These are phyloP conservation scores for Paramecium octaurelia DNA, from an alignment of 73 alveolate genomes.

Conservation along the genomic window DNA sequence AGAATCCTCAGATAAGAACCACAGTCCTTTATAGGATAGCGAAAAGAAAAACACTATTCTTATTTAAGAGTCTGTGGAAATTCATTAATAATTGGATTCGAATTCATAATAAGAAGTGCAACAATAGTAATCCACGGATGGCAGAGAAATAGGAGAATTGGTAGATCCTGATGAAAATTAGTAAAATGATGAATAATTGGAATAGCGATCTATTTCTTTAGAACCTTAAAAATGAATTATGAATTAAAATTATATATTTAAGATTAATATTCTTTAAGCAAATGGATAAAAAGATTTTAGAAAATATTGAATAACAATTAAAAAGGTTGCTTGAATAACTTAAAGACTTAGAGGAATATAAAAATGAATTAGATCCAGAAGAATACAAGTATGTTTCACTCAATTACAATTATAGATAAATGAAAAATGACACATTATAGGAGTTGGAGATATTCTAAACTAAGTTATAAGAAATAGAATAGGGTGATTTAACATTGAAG, in stretches of 20 bases:
- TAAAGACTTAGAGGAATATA: conserved; percentile 28
- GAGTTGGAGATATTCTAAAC: background rate
- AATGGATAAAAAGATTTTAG: conserved; percentile 23
- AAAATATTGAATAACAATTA: background rate
- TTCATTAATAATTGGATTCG: background rate
- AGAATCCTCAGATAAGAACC: background rate
- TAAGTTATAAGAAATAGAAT: background rate
- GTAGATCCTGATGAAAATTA: background rate
- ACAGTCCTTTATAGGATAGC: background rate
- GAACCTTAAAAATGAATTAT: background rate
- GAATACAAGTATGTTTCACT: background rate
- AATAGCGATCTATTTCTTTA: background rate
- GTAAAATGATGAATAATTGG: background rate
- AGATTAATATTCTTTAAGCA: background rate
- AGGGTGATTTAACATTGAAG: conserved; percentile 15
- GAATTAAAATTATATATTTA: background rate
- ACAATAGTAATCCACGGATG: background rate
- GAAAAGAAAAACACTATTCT: background rate
- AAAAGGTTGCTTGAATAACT: conserved; percentile 13
- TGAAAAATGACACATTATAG: conserved; percentile 25
- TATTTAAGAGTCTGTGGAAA: background rate
- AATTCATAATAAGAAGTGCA: background rate
- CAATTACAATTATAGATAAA: background rate
- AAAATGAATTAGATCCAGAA: conserved; percentile 48
- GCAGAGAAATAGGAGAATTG: background rate